Evolutionary conservation across 2,329 filamentous ascomycete species (phyloP), one percentile per base, ranked within the genome.

Genomic region (Immersiporthe knoxdaviesiana): DNA sequence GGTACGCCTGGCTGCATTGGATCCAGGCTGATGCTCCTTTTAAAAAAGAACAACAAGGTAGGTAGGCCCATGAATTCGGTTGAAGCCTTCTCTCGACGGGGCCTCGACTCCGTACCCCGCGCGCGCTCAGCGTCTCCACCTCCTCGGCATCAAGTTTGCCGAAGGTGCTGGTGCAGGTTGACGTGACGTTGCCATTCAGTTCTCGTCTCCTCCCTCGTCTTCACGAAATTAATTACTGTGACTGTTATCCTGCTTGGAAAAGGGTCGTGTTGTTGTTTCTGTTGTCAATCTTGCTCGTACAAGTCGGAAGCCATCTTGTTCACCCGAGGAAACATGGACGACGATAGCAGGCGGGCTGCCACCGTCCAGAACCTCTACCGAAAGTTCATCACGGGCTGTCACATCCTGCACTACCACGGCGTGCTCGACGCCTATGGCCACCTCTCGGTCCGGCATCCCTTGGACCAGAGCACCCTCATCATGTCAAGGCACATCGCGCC

Each of bases 341-440:
- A 27, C 44, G n/a, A 47, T 7, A 30, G 35, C n/a, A 30, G 14
- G 16, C 50, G 67, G 14, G 61, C 35, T 32, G 59, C 50, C 24
- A n/a, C 70, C 62, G 61, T 71, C 30, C 56, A 39, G 32, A 59
- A 47, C 10, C 35, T 63, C 30, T 59, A 69, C 56, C 60, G 72
- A 12, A 74, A 72, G 32, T 72, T 85, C 35, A 81, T 85, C 27
- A 79, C 78, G 7, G 83, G 82, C 32, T 81, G 79, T 70, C 84
- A 86, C 73, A 85, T 87, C 67, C 80, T 87, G 2, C 83, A 86
- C 74, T 75, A 83, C 65, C 78, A 85, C 63, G 78, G 78, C 61
- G 79, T 87, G 10, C 74, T 88, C 47, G 85, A 87, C 68, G 85
- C 83, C 0, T 88, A 84, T 72, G 85, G 85, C 24, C 85, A 88